A percentile compares a stretch with the other conserved stretches of the same genome.
These are phyloP conservation scores for Mixia osmundae DNA, from an alignment of 1,284 basidiomycete species.

Conservation along the genomic window DNA sequence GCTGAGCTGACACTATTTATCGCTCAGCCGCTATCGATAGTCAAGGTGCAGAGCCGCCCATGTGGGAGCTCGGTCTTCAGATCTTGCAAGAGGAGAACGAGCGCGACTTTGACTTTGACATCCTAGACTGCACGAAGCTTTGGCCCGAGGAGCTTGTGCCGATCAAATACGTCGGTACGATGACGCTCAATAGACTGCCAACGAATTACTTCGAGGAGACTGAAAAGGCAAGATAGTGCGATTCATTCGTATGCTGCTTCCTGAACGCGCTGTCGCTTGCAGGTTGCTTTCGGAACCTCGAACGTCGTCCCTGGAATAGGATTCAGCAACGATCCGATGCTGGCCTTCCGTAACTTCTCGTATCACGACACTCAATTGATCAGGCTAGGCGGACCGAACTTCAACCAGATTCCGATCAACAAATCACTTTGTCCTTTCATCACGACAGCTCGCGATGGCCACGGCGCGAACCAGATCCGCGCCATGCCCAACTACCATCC, in stretches of 20 bases:
- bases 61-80: slow-evolving; percentile 56
- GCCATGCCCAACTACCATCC: slow-evolving; percentile 50
- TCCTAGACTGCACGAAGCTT: slow-evolving; percentile 61
- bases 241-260: slow-evolving; percentile 18
- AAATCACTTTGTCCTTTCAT: slow-evolving; percentile 50
- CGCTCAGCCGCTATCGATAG: slow-evolving; percentile 36
- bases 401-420: slow-evolving; percentile 46
- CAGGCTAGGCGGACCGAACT: slow-evolving; percentile 36
- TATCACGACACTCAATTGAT: slow-evolving; percentile 49
- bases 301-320: slow-evolving; percentile 60
- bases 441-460: slow-evolving; percentile 39
- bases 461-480: slow-evolving; percentile 34
- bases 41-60: slow-evolving; percentile 37
- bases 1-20: not conserved
- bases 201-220: slow-evolving; percentile 54
- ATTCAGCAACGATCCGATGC: slow-evolving; percentile 52
- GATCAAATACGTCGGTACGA: slow-evolving; percentile 45
- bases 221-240: no score
- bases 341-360: slow-evolving; percentile 62
- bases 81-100: slow-evolving; percentile 39
- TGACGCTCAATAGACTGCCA: slow-evolving; percentile 36
- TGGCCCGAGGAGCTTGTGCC: slow-evolving; percentile 59
- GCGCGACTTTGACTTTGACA: slow-evolving; percentile 54
- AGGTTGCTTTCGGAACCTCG: slow-evolving; percentile 47
- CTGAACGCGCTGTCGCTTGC: not conserved